phyloP scores from a whole-genome alignment of 306 rosid genomes.

The Acmispon strigosus region DNA sequence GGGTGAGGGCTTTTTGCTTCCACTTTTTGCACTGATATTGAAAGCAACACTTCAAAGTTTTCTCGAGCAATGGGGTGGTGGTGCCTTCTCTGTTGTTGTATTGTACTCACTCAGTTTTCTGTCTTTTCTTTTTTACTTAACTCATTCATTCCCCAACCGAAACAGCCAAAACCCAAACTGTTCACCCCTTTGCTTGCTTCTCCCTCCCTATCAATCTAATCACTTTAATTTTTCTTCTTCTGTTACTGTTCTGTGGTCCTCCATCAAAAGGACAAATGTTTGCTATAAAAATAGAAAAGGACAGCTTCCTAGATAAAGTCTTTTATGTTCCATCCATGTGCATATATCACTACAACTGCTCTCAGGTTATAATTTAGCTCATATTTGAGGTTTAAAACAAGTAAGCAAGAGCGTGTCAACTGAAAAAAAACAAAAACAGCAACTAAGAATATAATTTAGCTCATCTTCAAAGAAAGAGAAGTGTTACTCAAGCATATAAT shows the following conservation, averaged over 20 bases:
- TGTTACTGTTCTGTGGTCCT: slow-evolving; percentile 41
- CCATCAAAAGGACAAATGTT: slow-evolving; percentile 20
- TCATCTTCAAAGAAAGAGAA: background rate
- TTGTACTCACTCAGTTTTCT: slow-evolving; percentile 28
- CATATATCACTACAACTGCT: background rate
- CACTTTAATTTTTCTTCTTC: slow-evolving; percentile 33
- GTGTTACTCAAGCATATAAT: background rate
- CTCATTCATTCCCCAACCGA: slow-evolving; percentile 13
- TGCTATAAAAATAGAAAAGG: slow-evolving; percentile 15
- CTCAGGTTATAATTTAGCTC: background rate
- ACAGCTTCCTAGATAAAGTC: slow-evolving; percentile 16
- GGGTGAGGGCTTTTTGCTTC: slow-evolving; percentile 40
- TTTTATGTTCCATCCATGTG: background rate
- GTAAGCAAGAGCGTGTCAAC: too few relatives aligned
- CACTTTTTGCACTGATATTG: slow-evolving; percentile 30
- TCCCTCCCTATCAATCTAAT: background rate
- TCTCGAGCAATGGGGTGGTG: slow-evolving; percentile 56
- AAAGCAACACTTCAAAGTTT: slow-evolving; percentile 65
- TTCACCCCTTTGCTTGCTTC: slow-evolving; percentile 32
- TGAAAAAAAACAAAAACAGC: too few relatives aligned
- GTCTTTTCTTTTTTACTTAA: slow-evolving; percentile 24
- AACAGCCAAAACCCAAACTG: slow-evolving; percentile 49
- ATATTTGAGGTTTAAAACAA: too few relatives aligned
- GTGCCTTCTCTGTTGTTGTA: slow-evolving; percentile 21
- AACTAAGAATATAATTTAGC: too few relatives aligned